A percentile compares a stretch with the other conserved stretches of the same genome.
These are phyloP conservation scores for Leccinum holopus DNA, from an alignment of 1,284 basidiomycete genomes.

Conservation along the genomic window DNA sequence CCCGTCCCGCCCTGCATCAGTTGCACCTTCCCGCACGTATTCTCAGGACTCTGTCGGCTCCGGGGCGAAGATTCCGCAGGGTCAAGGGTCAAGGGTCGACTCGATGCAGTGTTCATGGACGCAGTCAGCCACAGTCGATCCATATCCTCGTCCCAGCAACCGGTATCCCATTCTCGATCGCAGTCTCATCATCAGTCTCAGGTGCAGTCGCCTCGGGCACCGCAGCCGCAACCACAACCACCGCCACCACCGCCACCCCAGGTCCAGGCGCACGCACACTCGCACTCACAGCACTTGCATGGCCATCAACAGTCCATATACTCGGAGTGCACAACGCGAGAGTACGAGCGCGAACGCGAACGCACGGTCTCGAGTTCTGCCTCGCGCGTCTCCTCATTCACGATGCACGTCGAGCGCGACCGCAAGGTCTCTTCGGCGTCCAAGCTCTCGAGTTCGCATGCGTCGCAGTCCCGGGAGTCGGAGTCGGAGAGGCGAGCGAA, in stretches of 20 bases:
- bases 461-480: slow-evolving; percentile 25
- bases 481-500: slow-evolving; percentile 23
- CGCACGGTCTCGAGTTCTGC: slow-evolving; percentile 26
- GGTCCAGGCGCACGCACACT: background rate
- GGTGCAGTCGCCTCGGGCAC: background rate
- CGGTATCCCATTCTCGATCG: slow-evolving; percentile 16
- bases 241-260: background rate
- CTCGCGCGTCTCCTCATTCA: slow-evolving; percentile 28
- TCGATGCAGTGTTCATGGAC: slow-evolving; percentile 27
- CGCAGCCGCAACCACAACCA: background rate
- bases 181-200: slow-evolving; percentile 17
- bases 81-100: slow-evolving; percentile 16
- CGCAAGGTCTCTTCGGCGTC: slow-evolving; percentile 29
- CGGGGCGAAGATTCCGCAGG: slow-evolving; percentile 31
- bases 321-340: slow-evolving; percentile 25
- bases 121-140: slow-evolving; percentile 23
- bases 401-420: slow-evolving; percentile 28
- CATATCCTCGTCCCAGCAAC: slow-evolving; percentile 23
- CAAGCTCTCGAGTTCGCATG: slow-evolving; percentile 20
- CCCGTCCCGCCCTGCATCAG: slow-evolving; percentile 30
- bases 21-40: slow-evolving; percentile 31
- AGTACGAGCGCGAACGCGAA: slow-evolving; percentile 28
- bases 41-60: slow-evolving; percentile 32
- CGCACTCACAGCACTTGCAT: background rate
- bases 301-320: slow-evolving; percentile 16